Evolutionary conservation across 345 rosid species (phyloP).

Genomic region (Passiflora organensis): DNA sequence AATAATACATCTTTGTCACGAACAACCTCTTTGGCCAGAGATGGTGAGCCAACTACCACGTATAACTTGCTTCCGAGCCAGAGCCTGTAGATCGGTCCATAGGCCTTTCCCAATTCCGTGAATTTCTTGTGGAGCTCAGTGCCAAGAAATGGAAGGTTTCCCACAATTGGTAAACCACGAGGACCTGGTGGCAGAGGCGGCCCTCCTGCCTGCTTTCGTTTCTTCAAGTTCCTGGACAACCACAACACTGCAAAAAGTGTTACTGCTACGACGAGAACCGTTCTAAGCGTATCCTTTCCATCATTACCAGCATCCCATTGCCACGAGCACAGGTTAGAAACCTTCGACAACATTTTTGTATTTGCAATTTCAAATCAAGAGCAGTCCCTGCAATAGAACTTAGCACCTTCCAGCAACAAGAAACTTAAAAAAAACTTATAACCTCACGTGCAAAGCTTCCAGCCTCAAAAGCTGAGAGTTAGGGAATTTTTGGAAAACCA

Average conservation of each 20-base stretch:
- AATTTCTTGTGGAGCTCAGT: constrained; percentile 23
- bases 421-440: too few species aligned
- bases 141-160: constrained; percentile 40
- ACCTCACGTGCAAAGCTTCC: too few species aligned
- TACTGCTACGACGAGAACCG: background rate
- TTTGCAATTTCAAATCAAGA: too few species aligned
- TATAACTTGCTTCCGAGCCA: constrained; percentile 23
- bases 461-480: too few species aligned
- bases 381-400: too few species aligned
- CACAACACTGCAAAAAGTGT: background rate
- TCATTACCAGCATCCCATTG: too few species aligned
- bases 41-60: constrained; percentile 26
- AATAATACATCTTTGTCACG: constrained; percentile 33
- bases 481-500: too few species aligned
- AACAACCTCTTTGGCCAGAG: constrained; percentile 21
- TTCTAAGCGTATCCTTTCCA: too few species aligned
- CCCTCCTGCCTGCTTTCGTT: background rate
- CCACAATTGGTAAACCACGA: constrained; percentile 34
- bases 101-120: constrained; percentile 13
- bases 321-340: too few species aligned
- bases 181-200: constrained; percentile 29
- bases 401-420: too few species aligned
- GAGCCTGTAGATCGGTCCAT: constrained; percentile 43
- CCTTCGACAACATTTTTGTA: too few species aligned
- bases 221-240: background rate